Conservation (phyloP, 1,139 yeast genomes). For the Kazachstania sp. region DNA sequence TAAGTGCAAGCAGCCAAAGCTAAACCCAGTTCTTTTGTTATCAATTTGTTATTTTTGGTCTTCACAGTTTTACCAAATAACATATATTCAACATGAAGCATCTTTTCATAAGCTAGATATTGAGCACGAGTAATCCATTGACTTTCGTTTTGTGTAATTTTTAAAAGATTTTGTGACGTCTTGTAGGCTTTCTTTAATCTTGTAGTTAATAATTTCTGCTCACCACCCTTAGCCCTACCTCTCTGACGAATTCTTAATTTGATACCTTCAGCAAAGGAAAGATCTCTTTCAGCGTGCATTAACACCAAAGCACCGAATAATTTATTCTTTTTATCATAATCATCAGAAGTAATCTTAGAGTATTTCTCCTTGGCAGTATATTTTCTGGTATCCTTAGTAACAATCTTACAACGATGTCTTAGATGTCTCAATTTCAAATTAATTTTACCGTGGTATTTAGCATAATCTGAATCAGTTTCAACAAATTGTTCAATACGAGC, state of each 20-base stretch:
- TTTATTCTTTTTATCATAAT: slow-evolving; percentile 25
- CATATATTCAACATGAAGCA: slow-evolving; percentile 45
- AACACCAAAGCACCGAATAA: slow-evolving; percentile 24
- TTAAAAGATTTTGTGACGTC: slow-evolving; percentile 39
- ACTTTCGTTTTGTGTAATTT: slow-evolving; percentile 34
- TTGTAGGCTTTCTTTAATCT: slow-evolving; percentile 59
- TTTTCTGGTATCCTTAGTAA: slow-evolving; percentile 26
- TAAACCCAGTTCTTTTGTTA: slow-evolving; percentile 21
- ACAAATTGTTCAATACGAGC: slow-evolving; percentile 26
- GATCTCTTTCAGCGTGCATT: slow-evolving; percentile 28
- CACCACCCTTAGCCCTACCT: slow-evolving; percentile 25
- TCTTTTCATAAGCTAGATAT: slow-evolving; percentile 48
- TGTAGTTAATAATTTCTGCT: slow-evolving; percentile 47
- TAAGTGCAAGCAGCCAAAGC: slow-evolving; percentile 20
- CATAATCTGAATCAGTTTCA: slow-evolving; percentile 25
- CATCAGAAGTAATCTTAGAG: slow-evolving; percentile 16
- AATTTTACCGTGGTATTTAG: slow-evolving; percentile 26
- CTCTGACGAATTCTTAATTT: slow-evolving; percentile 26
- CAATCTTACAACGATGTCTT: slow-evolving; percentile 26
- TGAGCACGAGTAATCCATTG: slow-evolving; percentile 41
- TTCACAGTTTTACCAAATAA: slow-evolving; percentile 43
- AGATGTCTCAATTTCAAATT: slow-evolving; percentile 26
- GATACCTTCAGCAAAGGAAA: slow-evolving; percentile 25
- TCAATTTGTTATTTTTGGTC: slow-evolving; percentile 36
- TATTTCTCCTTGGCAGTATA: slow-evolving; percentile 23